Percentiles rank a stretch among this genome's conserved stretches.
Conservation (phyloP, 1,139 yeast genomes). For the Blastobotrys apis region DNA sequence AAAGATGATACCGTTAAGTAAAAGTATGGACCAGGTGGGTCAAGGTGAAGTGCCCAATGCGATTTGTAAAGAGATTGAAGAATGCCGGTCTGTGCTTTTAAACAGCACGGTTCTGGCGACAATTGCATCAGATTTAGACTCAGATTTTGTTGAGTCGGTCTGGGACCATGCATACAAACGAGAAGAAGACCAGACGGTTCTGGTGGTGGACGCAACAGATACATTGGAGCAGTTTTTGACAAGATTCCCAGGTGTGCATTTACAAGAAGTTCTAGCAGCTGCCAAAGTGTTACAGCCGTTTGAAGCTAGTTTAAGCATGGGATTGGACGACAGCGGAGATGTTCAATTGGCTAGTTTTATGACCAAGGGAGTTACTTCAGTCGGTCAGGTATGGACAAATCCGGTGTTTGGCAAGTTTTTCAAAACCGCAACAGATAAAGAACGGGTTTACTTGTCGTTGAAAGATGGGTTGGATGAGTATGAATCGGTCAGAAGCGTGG, state of each 20-base stretch:
- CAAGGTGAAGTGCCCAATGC: background rate
- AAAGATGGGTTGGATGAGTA: conserved; percentile 1
- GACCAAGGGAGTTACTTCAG: background rate
- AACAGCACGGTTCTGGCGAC: conserved; percentile 7
- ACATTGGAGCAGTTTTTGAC: conserved; percentile 3
- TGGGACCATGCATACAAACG: conserved; percentile 38
- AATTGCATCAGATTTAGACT: conserved; percentile 20
- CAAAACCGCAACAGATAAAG: conserved; percentile 6
- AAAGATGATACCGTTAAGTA: conserved; percentile 10
- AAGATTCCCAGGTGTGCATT: conserved; percentile 7
- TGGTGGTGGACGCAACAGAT: conserved; percentile 23
- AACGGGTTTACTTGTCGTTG: conserved; percentile 1
- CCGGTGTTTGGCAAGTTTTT: background rate
- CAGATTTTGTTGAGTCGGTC: conserved; percentile 28
- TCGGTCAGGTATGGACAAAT: conserved; percentile 5
- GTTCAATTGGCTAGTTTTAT: conserved; percentile 5
- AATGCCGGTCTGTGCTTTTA: conserved; percentile 2
- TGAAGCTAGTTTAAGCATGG: conserved; percentile 6
- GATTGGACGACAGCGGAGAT: conserved; percentile 4
- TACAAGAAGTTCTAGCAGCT: conserved; percentile 1
- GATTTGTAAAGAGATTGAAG: conserved; percentile 1
- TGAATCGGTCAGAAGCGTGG: background rate
- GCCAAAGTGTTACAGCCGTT: conserved; percentile 7
- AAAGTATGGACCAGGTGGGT: conserved; percentile 2
- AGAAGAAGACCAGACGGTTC: conserved; percentile 36